Evolutionary conservation across 306 rosid species (phyloP).

Genomic region (Hippophae rhamnoides): DNA sequence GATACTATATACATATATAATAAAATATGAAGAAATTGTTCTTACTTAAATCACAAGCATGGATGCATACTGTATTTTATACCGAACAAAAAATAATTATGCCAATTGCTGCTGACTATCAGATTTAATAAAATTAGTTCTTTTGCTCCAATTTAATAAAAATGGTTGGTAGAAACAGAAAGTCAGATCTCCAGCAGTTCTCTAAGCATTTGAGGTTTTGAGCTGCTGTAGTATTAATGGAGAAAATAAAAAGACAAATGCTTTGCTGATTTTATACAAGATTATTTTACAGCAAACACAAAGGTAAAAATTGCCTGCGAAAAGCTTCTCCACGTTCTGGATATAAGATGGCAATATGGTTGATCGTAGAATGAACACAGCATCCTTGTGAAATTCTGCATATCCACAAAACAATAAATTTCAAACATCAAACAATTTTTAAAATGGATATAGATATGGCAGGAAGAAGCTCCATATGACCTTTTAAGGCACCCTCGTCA

Average conservation of each 20-base stretch:
- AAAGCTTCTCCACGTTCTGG: constrained; percentile 38
- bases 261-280: background rate
- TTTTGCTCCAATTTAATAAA: too few species aligned
- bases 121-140: too few species aligned
- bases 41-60: background rate
- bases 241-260: too few species aligned
- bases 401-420: constrained; percentile 15
- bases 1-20: background rate
- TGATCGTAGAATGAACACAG: constrained; percentile 48
- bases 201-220: too few species aligned
- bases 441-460: constrained; percentile 8
- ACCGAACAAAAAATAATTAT: background rate
- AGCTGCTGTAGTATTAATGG: too few species aligned
- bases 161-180: too few species aligned
- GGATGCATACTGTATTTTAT: too few species aligned
- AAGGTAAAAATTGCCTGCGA: constrained; percentile 43
- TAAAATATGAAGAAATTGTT: background rate
- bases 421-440: constrained; percentile 18
- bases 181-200: too few species aligned
- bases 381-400: constrained; percentile 61
- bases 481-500: constrained; percentile 39
- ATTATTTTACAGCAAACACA: constrained; percentile 9
- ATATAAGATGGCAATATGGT: constrained; percentile 38
- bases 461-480: constrained; percentile 30
- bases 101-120: background rate